Evolutionary conservation across 2,329 filamentous ascomycete genomes (phyloP), one percentile per base, ranked within the genome.

Genomic region (Arthrobotrys iridis): DNA sequence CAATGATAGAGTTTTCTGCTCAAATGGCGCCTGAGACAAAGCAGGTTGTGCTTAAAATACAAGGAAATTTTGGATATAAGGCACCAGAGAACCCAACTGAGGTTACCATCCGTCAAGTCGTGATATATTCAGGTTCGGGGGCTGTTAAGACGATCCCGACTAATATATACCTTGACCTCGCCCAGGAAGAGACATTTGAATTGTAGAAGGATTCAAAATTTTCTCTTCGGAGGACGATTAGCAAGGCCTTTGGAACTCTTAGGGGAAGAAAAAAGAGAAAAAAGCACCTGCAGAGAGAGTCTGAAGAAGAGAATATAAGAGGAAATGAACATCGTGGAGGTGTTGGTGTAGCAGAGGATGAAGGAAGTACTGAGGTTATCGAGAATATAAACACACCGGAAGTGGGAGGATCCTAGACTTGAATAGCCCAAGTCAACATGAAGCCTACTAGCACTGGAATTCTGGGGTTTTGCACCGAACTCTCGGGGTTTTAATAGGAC

Each of bases 71-170:
- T 43, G 55, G 37, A 2, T 75, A 75, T 20, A 15, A 37, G 3
- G 13, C 40, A 15, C 13, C 15, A 10, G n/a, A 6, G 4, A 41
- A 57, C 15, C 33, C 59, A 4, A 13, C n/a, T 4, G 70, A 68
- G 33, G 35, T 64, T 10, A 63, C 28, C 2, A 26, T 75, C 35
- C 46, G 45, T 2, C 63, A 75, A n/a, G 22, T 75, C 8, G 24
- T 40, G n/a, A 7, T 75, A 20, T 20, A 40, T 40, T n/a, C 37
- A 3, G 26, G 10, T 3, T 18, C 55, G 3, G 18, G 4, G 13
- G 6, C 48, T 2, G 24, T 18, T 11, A 68, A 43, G 37, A 52
- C 10, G 3, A 10, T 46, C 11, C 13, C 48, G 20, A 22, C 20
- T 1, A 35, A 22, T 1, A 50, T 68, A 18, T 33, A 45, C 18